These are phyloP conservation scores for Elymus sibiricus DNA, from an alignment of 176 grass and related monocot genomes.

Conservation along the genomic window DNA sequence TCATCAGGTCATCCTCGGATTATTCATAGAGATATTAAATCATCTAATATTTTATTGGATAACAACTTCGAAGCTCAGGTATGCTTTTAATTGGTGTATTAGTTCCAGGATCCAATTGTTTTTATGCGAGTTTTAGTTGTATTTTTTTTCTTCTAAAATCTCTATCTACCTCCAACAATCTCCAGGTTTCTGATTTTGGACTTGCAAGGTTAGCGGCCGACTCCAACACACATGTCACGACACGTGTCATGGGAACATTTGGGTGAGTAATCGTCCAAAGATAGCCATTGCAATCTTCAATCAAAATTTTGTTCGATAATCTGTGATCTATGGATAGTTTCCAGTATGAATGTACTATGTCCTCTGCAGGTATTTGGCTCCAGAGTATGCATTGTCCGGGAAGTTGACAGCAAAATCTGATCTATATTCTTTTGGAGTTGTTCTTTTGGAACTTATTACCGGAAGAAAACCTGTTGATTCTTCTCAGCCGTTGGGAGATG, in stretches of 20 bases:
- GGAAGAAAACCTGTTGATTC: conserved; percentile 97
- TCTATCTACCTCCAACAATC: neutral
- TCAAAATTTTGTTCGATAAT: neutral
- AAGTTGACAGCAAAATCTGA: conserved; percentile 97
- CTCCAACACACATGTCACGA: conserved; percentile 84
- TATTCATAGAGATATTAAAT: conserved; percentile 99
- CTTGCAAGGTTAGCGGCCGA: conserved; percentile 93
- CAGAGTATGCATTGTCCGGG: conserved; percentile 90
- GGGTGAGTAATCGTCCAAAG: conserved; percentile 49
- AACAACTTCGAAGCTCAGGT: conserved; percentile 98
- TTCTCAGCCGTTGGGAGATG: conserved; percentile 94
- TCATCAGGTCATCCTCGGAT: conserved; percentile 90
- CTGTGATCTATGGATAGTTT: conserved; percentile 5
- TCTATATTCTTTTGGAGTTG: conserved; percentile 98
- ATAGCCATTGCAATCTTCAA: neutral
- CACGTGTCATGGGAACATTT: conserved; percentile 98
- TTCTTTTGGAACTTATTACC: conserved; percentile 99
- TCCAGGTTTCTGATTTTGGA: conserved; percentile 99
- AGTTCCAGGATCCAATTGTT: neutral
- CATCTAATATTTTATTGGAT: conserved; percentile 98
- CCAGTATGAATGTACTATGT: neutral
- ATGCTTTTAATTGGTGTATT: conserved; percentile 18
- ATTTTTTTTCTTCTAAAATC: neutral
- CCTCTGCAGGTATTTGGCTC: conserved; percentile 82
- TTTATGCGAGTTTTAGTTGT: neutral